Evolutionary conservation across 345 rosid genomes (phyloP).

Genomic region (Abelmoschus esculentus): DNA sequence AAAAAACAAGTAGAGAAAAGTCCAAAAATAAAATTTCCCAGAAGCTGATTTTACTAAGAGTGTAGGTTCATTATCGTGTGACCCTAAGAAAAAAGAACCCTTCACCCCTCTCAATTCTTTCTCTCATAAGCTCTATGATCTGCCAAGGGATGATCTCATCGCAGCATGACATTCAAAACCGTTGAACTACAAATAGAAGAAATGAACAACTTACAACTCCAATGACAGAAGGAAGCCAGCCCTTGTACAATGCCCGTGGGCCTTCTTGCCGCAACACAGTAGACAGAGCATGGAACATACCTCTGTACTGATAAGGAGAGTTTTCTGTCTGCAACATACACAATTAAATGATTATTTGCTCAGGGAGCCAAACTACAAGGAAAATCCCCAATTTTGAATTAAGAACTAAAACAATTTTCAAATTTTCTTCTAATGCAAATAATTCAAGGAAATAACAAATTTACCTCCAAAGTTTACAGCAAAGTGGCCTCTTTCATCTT

Average conservation of each 20-base stretch:
- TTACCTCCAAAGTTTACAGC: not conserved
- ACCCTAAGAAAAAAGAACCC: not conserved
- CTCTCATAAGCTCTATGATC: not conserved
- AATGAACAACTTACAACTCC: slow-evolving; percentile 73
- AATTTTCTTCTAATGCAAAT: not conserved
- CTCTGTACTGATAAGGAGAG: slow-evolving; percentile 87
- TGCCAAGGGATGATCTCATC: not conserved
- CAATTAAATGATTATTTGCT: slow-evolving; percentile 2
- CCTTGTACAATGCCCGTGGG: slow-evolving; percentile 87
- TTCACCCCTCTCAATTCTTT: not conserved
- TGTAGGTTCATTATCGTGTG: not conserved
- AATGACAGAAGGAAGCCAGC: slow-evolving; percentile 99
- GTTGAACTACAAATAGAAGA: not conserved
- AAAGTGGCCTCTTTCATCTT: not conserved
- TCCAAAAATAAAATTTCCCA: not conserved
- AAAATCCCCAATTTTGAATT: not conserved
- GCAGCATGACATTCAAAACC: not conserved
- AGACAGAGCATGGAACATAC: slow-evolving; percentile 79
- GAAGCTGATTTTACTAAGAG: not conserved
- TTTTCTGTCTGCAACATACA: slow-evolving; percentile 56
- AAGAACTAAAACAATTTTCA: not conserved
- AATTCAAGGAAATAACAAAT: not conserved
- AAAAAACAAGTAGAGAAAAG: not conserved
- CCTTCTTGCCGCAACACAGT: slow-evolving; percentile 94
- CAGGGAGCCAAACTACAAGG: not conserved